phyloP scores from a whole-genome alignment of 495 filamentous ascomycete genomes.

The Hyaloscypha variabilis region DNA sequence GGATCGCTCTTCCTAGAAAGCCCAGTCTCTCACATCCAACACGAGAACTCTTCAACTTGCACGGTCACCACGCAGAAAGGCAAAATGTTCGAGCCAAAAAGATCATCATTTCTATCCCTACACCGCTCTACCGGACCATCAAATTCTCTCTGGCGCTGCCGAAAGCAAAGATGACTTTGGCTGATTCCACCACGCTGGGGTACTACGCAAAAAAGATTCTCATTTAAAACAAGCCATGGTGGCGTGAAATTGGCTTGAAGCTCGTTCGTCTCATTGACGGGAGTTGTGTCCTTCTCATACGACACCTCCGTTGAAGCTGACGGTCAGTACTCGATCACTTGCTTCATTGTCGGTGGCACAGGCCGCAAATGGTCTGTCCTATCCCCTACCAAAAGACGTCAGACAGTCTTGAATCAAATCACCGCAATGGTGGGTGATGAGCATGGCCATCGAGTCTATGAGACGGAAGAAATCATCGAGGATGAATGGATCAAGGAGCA shows the following conservation, averaged over 20 bases:
- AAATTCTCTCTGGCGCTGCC: conserved; percentile 37
- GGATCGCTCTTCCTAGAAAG: conserved; percentile 31
- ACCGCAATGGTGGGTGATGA: conserved; percentile 11
- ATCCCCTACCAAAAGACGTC: neutral
- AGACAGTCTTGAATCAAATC: conserved; percentile 20
- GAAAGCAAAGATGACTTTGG: conserved; percentile 24
- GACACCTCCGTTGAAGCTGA: conserved; percentile 42
- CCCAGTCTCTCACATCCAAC: conserved; percentile 26
- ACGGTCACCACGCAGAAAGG: conserved; percentile 23
- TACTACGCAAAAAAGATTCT: conserved; percentile 44
- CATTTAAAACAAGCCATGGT: conserved; percentile 42
- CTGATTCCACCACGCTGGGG: conserved; percentile 32
- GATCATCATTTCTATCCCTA: conserved; percentile 42
- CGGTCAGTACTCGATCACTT: conserved; percentile 42
- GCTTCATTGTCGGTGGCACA: conserved; percentile 41
- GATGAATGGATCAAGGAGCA: conserved; percentile 38
- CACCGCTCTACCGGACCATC: conserved; percentile 37
- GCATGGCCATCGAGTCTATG: neutral
- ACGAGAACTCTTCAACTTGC: conserved; percentile 13
- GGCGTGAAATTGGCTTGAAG: conserved; percentile 41
- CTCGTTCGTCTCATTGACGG: conserved; percentile 36
- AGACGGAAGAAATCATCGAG: conserved; percentile 28
- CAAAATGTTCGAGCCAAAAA: conserved; percentile 34
- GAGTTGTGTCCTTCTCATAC: conserved; percentile 41
- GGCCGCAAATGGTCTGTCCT: conserved; percentile 38